Evolutionary conservation across 1,284 basidiomycete species (phyloP).

Genomic region (Lentinula novae-zelandiae): DNA sequence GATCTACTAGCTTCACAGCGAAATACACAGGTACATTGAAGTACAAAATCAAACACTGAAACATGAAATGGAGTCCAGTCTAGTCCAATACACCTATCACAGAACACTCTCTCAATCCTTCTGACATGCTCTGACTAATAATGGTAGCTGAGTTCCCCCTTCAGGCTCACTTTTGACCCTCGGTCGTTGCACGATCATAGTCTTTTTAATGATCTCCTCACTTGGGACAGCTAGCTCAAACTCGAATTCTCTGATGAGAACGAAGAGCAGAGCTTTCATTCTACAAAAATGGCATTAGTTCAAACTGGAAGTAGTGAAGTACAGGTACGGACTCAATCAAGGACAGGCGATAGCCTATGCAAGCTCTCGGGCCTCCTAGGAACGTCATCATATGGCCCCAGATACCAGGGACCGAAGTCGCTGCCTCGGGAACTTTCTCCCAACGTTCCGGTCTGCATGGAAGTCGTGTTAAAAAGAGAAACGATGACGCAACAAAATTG

Average conservation of each 20-base stretch:
- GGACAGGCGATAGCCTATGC: conserved; percentile 41
- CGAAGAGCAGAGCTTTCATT: conserved; percentile 54
- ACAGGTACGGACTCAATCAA: conserved; percentile 31
- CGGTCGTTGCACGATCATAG: conserved; percentile 29
- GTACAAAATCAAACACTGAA: background rate
- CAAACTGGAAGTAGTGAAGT: background rate
- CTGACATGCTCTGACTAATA: conserved; percentile 20
- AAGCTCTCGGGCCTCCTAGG: conserved; percentile 24
- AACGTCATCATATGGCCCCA: conserved; percentile 29
- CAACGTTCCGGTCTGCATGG: conserved; percentile 30
- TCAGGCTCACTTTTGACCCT: conserved; percentile 22
- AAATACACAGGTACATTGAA: background rate
- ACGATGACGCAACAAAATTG: background rate
- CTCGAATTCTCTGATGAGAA: conserved; percentile 52
- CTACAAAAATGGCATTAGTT: conserved; percentile 21
- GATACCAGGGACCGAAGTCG: conserved; percentile 24
- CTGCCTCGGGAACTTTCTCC: conserved; percentile 21
- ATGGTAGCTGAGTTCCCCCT: conserved; percentile 27
- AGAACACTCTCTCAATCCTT: background rate
- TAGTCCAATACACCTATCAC: background rate
- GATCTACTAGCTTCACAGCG: background rate
- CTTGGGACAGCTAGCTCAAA: conserved; percentile 48
- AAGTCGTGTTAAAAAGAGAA: background rate
- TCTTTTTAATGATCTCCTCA: conserved; percentile 31
- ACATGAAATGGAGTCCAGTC: background rate